phyloP scores from a whole-genome alignment of 2,329 filamentous ascomycete species.

The Aspergillus hortae region DNA sequence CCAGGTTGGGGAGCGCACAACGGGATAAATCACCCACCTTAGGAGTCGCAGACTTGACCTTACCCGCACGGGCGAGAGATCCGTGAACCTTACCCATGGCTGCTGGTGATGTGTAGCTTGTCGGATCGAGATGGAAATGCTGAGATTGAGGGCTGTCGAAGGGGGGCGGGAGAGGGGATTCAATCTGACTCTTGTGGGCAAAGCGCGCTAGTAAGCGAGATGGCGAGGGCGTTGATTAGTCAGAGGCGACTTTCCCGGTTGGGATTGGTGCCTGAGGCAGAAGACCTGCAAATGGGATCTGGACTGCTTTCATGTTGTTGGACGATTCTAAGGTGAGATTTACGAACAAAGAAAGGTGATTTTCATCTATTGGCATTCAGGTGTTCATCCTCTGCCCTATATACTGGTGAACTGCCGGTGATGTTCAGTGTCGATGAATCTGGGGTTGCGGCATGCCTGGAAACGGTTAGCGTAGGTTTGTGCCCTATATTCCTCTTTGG shows the following conservation, averaged over 20 bases:
- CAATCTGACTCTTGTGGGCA: slow-evolving; percentile 18
- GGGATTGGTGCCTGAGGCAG: slow-evolving; percentile 15
- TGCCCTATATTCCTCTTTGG: slow-evolving; percentile 11
- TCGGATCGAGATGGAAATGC: slow-evolving; percentile 17
- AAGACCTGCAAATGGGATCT: background rate
- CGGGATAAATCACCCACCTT: slow-evolving; percentile 8
- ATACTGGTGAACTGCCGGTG: too few relatives aligned
- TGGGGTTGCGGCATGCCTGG: slow-evolving; percentile 4
- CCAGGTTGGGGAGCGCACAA: background rate
- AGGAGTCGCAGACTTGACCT: slow-evolving; percentile 23
- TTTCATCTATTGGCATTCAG: too few relatives aligned
- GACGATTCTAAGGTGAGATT: too few relatives aligned
- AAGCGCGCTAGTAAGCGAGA: slow-evolving; percentile 20
- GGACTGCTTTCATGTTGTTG: background rate
- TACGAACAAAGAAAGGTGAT: too few relatives aligned
- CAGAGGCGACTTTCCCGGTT: background rate
- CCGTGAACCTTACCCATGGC: slow-evolving; percentile 93
- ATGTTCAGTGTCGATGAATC: too few relatives aligned
- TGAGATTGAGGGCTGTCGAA: slow-evolving; percentile 9
- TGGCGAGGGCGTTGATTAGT: slow-evolving; percentile 9
- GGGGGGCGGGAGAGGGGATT: slow-evolving; percentile 9
- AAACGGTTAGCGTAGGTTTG: slow-evolving; percentile 17
- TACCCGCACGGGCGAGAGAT: slow-evolving; percentile 48
- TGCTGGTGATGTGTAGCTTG: slow-evolving; percentile 42
- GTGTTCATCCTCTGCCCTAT: too few relatives aligned